Conservation (phyloP, 768 basidiomycete species). For the Pleurotus citrinopileatus region DNA sequence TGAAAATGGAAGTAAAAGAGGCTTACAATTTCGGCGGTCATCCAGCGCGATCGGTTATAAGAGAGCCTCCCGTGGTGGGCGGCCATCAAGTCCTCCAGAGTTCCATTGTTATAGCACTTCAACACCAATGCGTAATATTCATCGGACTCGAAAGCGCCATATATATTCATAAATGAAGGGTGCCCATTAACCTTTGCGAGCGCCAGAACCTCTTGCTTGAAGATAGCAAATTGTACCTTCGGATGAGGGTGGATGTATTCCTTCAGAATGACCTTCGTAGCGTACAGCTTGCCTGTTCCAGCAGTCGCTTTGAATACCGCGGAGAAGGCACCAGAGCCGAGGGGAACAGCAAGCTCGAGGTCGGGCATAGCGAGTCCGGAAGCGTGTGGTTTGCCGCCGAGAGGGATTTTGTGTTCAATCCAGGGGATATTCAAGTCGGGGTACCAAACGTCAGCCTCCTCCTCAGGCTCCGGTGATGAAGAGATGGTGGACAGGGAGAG, state of each 20-base stretch:
- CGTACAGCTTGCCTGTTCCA: neutral
- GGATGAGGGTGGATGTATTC: constrained; percentile 1
- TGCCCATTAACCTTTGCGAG: neutral
- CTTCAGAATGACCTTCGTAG: neutral
- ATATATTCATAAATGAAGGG: neutral
- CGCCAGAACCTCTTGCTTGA: constrained; percentile 1
- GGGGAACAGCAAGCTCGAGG: neutral
- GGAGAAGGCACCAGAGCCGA: neutral
- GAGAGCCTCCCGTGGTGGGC: neutral
- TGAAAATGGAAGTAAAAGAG: neutral
- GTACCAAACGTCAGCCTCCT: neutral
- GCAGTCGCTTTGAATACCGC: neutral
- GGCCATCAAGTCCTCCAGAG: neutral
- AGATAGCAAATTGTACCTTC: neutral
- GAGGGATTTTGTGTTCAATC: constrained; percentile 1
- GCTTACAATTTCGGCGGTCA: neutral
- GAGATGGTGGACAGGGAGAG: neutral
- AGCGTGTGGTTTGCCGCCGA: neutral
- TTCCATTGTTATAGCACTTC: neutral
- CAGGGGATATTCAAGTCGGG: neutral
- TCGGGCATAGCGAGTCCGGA: neutral
- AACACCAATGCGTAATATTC: neutral
- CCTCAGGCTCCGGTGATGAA: neutral
- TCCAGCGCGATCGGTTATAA: neutral
- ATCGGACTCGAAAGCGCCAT: neutral